These are phyloP conservation scores for Geotrichum cucujoidarum DNA, from an alignment of 1,139 yeast genomes.

Conservation along the genomic window DNA sequence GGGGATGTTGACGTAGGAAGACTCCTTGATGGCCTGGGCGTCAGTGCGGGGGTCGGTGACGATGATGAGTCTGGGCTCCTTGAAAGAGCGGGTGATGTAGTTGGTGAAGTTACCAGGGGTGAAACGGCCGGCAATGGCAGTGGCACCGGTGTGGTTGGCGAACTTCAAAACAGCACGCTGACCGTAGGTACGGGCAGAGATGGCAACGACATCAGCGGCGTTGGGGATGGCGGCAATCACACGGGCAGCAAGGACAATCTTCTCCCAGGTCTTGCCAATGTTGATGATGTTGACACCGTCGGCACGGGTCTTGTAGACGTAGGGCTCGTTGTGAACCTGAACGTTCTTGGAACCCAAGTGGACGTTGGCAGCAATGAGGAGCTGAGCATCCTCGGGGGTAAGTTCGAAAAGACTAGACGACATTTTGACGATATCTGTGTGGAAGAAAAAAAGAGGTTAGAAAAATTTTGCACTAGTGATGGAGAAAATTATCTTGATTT, in stretches of 20 bases:
- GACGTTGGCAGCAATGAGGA: slow-evolving; percentile 98
- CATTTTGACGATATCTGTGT: slow-evolving; percentile 42
- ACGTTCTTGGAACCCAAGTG: slow-evolving; percentile 99
- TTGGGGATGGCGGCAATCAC: slow-evolving; percentile 99
- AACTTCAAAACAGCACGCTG: slow-evolving; percentile 99
- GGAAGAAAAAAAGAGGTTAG: slow-evolving; percentile 3
- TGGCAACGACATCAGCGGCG: slow-evolving; percentile 97
- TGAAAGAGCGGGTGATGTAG: slow-evolving; percentile 99
- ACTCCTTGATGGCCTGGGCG: slow-evolving; percentile 99
- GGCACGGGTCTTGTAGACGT: slow-evolving; percentile 98
- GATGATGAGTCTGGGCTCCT: slow-evolving; percentile 98
- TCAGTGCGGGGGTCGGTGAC: slow-evolving; percentile 99
- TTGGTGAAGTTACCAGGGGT: slow-evolving; percentile 99
- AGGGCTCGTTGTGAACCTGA: slow-evolving; percentile 99
- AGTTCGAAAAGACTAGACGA: slow-evolving; percentile 66
- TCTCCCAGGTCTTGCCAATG: slow-evolving; percentile 99
- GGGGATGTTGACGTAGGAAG: slow-evolving; percentile 99
- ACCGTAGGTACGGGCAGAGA: slow-evolving; percentile 98
- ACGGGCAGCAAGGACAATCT: slow-evolving; percentile 99
- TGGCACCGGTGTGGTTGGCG: slow-evolving; percentile 99
- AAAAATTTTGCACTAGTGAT: slow-evolving; percentile 3
- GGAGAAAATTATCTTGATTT: background rate
- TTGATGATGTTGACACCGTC: slow-evolving; percentile 99
- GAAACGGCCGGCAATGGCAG: slow-evolving; percentile 99
- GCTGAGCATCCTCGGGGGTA: slow-evolving; percentile 98